Evolutionary conservation across 2,329 filamentous ascomycete genomes (phyloP), one percentile per base, ranked within the genome.

Genomic region (Berkeleyomyces rouxiae): DNA sequence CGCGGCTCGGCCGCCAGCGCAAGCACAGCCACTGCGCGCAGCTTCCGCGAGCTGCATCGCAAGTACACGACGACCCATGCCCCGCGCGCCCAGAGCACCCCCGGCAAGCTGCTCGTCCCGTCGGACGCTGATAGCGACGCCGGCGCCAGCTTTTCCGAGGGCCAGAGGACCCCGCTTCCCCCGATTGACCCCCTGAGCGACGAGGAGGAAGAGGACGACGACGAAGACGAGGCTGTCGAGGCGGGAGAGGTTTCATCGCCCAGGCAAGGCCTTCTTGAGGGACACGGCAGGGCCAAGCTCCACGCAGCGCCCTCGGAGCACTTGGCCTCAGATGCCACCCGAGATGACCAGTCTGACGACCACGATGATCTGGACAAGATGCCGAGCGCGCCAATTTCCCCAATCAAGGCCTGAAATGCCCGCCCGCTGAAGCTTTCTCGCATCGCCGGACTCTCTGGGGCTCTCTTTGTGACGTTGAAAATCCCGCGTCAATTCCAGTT

Each of bases 21-120:
- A 11, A 87, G 83, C 71, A 86, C 84, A 9, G 81, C 83, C 16
- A 87, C 85, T 2, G 82, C 82, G 0, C 76, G 79, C 67, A 87
- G 84, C 68, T 85, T 85, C 69, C 77, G 80, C 46, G 81, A 85
- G 46, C 73, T 85, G 40, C 81, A 84, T 67, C 74, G 80, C 51
- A 83, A 81, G 67, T 83, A 81, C 69, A 80, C 81, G 10, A 77
- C 79, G 1, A 77, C 78, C 6, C 77, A 81, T 62, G 73, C 75
- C 37, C 73, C 76, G 51, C 76, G 76, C 66, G 73, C 73, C 53
- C 70, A 69, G 3, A 72, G 72, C 0, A 59, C 60, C 13, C 63
- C 63, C 3, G 71, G 72, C 13, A 74, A 74, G 13, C 70, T 81
- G 42, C 72, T 73, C 1, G 72, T 79, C 37, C 78, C 78, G 2